These are phyloP conservation scores for Sorghum bicolor DNA, from an alignment of 176 grass and related monocot genomes.

Conservation along the genomic window DNA sequence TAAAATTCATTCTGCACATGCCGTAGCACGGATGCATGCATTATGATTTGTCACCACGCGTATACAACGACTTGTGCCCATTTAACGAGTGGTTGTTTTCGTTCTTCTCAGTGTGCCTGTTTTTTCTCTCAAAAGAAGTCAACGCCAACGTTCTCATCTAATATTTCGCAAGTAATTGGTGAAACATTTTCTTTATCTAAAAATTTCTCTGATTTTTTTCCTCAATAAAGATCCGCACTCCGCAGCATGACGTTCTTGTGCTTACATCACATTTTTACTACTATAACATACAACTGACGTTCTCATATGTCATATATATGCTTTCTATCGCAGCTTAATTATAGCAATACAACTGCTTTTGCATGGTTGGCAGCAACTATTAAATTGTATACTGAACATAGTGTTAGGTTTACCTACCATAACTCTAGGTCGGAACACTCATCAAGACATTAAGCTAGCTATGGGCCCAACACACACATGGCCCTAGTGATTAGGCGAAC, in stretches of 20 bases:
- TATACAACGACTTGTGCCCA: neutral
- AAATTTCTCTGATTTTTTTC: neutral
- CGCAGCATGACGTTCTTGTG: conserved; percentile 12
- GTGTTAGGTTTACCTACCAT: conserved; percentile 47
- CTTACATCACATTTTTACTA: conserved; percentile 9
- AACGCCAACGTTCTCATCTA: neutral
- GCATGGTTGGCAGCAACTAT: conserved; percentile 7
- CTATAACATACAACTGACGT: neutral
- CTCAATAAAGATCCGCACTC: neutral
- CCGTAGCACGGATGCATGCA: neutral
- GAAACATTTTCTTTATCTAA: neutral
- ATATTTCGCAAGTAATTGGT: neutral
- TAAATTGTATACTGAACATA: conserved; percentile 15
- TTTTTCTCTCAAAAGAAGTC: conserved; percentile 3
- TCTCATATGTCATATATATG: neutral
- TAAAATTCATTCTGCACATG: neutral
- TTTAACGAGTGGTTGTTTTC: neutral
- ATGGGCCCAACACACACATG: conserved; percentile 42
- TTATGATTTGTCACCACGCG: neutral
- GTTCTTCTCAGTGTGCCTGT: neutral
- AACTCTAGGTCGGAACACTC: conserved; percentile 19
- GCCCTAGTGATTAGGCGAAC: neutral
- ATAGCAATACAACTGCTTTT: neutral
- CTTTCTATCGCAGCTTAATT: conserved; percentile 1
- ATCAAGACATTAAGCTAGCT: conserved; percentile 8